Evolutionary conservation across 495 filamentous ascomycete species (phyloP).

Genomic region (Paragyromitra xinjiangensis): DNA sequence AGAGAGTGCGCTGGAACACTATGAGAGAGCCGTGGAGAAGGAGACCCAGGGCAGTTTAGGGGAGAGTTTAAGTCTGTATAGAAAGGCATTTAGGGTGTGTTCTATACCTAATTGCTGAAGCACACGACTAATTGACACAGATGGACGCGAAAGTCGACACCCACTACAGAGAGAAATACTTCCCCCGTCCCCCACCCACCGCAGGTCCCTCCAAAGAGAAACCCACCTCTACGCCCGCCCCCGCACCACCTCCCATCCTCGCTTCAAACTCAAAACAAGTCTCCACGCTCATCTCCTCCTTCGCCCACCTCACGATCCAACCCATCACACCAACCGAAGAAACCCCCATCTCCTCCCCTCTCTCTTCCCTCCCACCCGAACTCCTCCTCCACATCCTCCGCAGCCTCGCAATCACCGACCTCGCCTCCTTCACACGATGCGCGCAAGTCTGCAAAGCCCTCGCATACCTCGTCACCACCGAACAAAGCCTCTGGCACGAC

Average conservation of each 20-base stretch:
- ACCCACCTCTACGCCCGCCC: constrained; percentile 62
- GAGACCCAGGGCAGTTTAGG: constrained; percentile 85
- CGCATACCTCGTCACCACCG: constrained; percentile 82
- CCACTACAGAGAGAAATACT: constrained; percentile 89
- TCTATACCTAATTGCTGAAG: not conserved
- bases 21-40: constrained; percentile 88
- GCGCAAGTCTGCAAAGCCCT: constrained; percentile 85
- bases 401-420: constrained; percentile 76
- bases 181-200: constrained; percentile 67
- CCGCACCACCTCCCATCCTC: constrained; percentile 63
- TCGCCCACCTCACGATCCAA: constrained; percentile 71
- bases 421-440: constrained; percentile 80
- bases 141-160: constrained; percentile 85
- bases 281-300: constrained; percentile 77
- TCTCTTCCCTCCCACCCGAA: constrained; percentile 81
- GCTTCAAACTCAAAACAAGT: constrained; percentile 45
- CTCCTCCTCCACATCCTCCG: constrained; percentile 77
- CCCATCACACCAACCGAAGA: constrained; percentile 59
- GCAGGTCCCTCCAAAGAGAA: constrained; percentile 46
- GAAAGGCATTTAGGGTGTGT: constrained; percentile 83
- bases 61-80: constrained; percentile 87
- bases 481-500: constrained; percentile 89
- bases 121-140: constrained; percentile 61
- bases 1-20: constrained; percentile 84
- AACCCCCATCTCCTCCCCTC: constrained; percentile 66